Evolutionary conservation across 306 rosid genomes (phyloP).

Genomic region (Citrullus mucosospermus): DNA sequence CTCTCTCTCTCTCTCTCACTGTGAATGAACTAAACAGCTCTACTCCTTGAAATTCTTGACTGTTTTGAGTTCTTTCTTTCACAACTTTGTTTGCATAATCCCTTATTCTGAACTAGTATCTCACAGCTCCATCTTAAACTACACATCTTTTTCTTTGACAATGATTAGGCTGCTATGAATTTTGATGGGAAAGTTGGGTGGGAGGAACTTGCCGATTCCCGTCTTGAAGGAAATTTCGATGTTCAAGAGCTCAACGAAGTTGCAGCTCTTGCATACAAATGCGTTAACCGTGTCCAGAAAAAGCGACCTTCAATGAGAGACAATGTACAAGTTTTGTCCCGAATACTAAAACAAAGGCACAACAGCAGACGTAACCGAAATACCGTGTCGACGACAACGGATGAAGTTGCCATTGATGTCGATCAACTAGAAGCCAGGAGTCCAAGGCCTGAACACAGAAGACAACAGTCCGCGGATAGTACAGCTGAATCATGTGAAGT

Average conservation of each 20-base stretch:
- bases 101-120: too few species aligned
- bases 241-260: conserved; percentile 75
- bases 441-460: conserved; percentile 25
- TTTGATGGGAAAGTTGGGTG: conserved; percentile 84
- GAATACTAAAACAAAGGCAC: conserved; percentile 52
- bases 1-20: too few species aligned
- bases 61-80: not conserved
- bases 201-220: conserved; percentile 87
- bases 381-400: conserved; percentile 39
- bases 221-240: conserved; percentile 59
- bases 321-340: conserved; percentile 60
- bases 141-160: not conserved
- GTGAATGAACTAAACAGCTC: not conserved
- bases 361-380: conserved; percentile 34
- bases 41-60: not conserved
- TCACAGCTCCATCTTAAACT: too few species aligned
- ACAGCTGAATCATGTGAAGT: conserved; percentile 47
- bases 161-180: conserved; percentile 89
- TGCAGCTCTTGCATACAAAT: conserved; percentile 81
- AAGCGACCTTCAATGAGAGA: conserved; percentile 92
- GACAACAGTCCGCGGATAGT: conserved; percentile 83
- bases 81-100: not conserved
- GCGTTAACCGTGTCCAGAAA: conserved; percentile 53
- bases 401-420: conserved; percentile 48
- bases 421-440: conserved; percentile 33